phyloP scores from a whole-genome alignment of 148 eudicot genomes.

The Vaccinium corymbosum region DNA sequence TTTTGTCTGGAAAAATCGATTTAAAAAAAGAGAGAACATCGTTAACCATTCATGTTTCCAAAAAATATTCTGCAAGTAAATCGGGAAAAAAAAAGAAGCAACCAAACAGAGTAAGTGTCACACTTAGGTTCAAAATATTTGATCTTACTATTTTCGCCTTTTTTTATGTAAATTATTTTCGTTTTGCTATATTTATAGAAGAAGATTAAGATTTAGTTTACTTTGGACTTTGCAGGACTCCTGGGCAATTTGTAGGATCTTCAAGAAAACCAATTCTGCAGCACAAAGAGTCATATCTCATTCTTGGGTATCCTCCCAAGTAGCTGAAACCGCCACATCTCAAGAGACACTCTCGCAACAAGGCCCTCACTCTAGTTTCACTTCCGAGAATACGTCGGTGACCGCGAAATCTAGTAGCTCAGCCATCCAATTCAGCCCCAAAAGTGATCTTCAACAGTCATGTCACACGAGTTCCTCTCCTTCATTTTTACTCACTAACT shows the following conservation, averaged over 20 bases:
- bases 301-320: conserved; percentile 66
- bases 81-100: neutral
- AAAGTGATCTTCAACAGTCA: conserved; percentile 13
- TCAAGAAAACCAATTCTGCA: conserved; percentile 66
- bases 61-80: neutral
- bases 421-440: conserved; percentile 7
- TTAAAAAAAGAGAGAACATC: neutral
- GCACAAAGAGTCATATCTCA: conserved; percentile 64
- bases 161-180: neutral
- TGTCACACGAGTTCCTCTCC: conserved; percentile 7
- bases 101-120: neutral
- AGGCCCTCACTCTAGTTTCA: conserved; percentile 14
- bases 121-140: neutral
- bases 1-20: neutral
- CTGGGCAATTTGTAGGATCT: conserved; percentile 95
- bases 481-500: neutral
- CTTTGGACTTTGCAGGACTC: conserved; percentile 55
- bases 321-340: conserved; percentile 20
- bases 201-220: too few species aligned
- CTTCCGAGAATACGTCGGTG: conserved; percentile 13
- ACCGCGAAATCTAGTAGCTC: neutral
- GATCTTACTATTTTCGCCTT: neutral
- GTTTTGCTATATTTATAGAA: too few species aligned
- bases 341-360: neutral
- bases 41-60: neutral